Base-by-base conservation (phyloP, 768 basidiomycete species). In the Tulasnella sp. region DNA sequence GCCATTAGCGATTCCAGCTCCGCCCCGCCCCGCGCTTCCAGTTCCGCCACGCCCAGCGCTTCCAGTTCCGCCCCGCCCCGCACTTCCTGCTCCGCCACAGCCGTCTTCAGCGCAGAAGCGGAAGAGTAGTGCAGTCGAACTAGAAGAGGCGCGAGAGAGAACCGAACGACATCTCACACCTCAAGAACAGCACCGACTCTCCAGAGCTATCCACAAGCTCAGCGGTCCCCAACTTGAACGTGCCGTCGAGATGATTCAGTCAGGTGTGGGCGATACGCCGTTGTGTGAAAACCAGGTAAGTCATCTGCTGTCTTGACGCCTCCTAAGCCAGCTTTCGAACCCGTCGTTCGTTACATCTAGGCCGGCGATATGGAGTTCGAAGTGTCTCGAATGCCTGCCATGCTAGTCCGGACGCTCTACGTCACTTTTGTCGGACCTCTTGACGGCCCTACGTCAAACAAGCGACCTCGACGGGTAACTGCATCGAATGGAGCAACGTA, bases 191-290 rank as follows among this genome's bases (percentile, higher is more conserved):
- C 29, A 22, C 34, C 75, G 42, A 29, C 37, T 76, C 14, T 37
- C 67, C 8, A 37, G 67, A 36, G 67, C 38, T 25, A 76, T 76
- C 36, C 67, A 68, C 34, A 42, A 40, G 25, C 68, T 76, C 29
- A 67, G 40, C 15, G 75, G 75, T 11, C 8, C 64, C n/a, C 34
- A 76, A 19, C 67, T 76, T 19, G 67, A 68, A 31, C 64, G 75
- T 25, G 75, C 75, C n/a, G 25, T 76, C 38, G 58, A 39, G 14
- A 76, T 76, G 75, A 67, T 76, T 37, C 68, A 76, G 42, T 38
- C 68, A 1, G 75, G 75, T 40, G 19, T 76, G 14, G 40, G 67
- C 5, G 38, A 54, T 36, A 68, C 52, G 8, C 38, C 64, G 15
- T n/a, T 22, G 29, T 68, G 39, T 37, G 67, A 4, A 17, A 76